A percentile compares a stretch with the other conserved stretches of the same genome.
Conservation (phyloP, 2,329 filamentous ascomycete species). For the Pochonia chlamydosporia region DNA sequence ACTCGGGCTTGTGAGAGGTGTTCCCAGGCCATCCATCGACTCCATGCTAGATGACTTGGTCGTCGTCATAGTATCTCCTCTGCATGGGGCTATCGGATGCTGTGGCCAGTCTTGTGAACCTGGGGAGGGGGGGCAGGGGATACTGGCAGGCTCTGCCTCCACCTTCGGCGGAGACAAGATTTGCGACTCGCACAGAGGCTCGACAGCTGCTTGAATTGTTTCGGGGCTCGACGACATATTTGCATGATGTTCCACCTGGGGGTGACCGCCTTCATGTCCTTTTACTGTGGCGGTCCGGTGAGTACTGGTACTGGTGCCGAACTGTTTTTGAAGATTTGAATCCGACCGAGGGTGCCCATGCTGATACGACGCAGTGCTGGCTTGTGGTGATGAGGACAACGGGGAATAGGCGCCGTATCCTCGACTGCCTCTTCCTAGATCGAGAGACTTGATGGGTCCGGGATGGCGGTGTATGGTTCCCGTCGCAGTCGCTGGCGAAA, state of each 20-base stretch:
- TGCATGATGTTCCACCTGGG: background rate
- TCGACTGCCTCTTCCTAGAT: constrained; percentile 25
- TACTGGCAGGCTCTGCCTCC: constrained; percentile 20
- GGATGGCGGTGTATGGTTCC: constrained; percentile 46
- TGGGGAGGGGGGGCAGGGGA: constrained; percentile 41
- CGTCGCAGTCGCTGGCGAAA: constrained; percentile 42
- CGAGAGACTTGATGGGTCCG: constrained; percentile 41
- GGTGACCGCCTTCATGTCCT: background rate
- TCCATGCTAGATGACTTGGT: constrained; percentile 46
- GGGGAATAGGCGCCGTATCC: constrained; percentile 28
- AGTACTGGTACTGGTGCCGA: background rate
- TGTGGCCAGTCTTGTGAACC: constrained; percentile 32
- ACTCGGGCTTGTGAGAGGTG: constrained; percentile 50
- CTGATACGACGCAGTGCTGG: constrained; percentile 30
- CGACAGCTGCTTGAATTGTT: background rate
- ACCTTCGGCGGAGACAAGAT: background rate
- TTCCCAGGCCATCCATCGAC: constrained; percentile 42
- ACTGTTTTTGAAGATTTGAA: constrained; percentile 31
- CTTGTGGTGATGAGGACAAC: constrained; percentile 31
- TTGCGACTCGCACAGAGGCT: background rate
- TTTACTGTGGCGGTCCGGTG: background rate
- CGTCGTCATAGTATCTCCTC: constrained; percentile 37
- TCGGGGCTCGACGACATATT: background rate
- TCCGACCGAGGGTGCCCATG: constrained; percentile 39
- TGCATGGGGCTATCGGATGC: constrained; percentile 25